Evolutionary conservation across 164 flowering plant species (phyloP), one percentile per base, ranked within the genome.

Genomic region (Malania oleifera): DNA sequence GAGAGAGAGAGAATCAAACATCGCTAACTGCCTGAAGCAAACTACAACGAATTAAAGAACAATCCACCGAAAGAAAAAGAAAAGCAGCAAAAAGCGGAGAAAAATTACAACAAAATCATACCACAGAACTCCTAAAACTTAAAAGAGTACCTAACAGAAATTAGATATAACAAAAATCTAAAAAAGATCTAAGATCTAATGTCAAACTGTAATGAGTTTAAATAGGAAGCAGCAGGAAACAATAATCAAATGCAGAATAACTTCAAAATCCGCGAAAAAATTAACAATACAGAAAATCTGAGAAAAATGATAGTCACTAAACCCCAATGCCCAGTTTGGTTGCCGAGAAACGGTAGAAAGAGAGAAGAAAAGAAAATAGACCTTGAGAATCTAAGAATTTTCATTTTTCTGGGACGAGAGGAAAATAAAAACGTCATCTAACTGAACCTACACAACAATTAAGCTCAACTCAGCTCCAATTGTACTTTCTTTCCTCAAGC

Each of bases 21-120:
- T 27, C 44, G 54, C 28, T 56, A 65, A 60, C 57, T 15, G 28
- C 63, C 57, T 38, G 60, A 73, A 71, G 81, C 76, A 77, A 66
- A 38, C 69, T 40, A 27, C 24, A 45, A 27, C 12, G 28, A 44
- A 59, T 71, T 55, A 44, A 64, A 57, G 38, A 59, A 56, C 57
- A 60, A 59, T 59, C 49, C 28, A 54, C 60, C 60, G 9, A 44
- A 46, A 20, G 44, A 8, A 40, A 38, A 31, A 22, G 37, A 17
- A 52, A 57, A 27, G 27, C 8, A n/a, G 9, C 13, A 47, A 14
- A 18, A 54, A 58, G 17, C 37, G 28, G 35, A 59, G 46, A 26
- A 49, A 57, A 43, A 15, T 31, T 35, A 25, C 13, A 39, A 53
- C 18, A 28, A 38, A 58, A 48, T 57, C 49, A 38, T 56, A 57